Evolutionary conservation across 805 yeast species (phyloP), one percentile per base, ranked within the genome.

Genomic region (Metschnikowia koreensis): DNA sequence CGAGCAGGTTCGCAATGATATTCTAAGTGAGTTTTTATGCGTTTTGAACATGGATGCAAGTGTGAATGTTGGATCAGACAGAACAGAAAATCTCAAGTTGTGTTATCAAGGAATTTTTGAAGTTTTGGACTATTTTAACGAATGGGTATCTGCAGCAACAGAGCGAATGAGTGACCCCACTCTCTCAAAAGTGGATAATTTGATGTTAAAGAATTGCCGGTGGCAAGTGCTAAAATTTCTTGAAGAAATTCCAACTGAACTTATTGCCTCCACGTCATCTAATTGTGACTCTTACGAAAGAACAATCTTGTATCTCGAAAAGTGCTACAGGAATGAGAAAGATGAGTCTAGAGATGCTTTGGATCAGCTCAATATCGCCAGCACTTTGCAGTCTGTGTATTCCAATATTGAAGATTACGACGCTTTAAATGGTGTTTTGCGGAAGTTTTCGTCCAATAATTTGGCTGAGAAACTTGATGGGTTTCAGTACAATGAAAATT

Each of bases 381-480:
- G 72, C 1, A 76, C 83, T 6, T 67, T 94, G n/a, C 90, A 89
- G 60, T 77, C 79, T 28, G 87, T 92, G 73, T 94, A 94, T 66
- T 86, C 96, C 7, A 86, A 82, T 51, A 82, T 94, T 45, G 93
- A 90, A 60, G 99, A 96, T 62, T 78, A 85, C 37, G 99, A 94
- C 71, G 84, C 97, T 0, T 74, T 94, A 33, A 92, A 88, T 63
- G 99, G 99, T 22, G 82, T 89, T 5, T 70, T 92, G 51, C 83
- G 88, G 53, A 79, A 79, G 53, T 86, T 89, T 59, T 83, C 96
- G 0, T 79, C 86, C 0, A 81, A 82, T 39, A 81, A 83, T 56
- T 69, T 90, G 41, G 79, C 81, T n/a, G 92, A 91, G 54, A 88
- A 89, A 63, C 78, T 92, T 27, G 74, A 84, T 7, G 89, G 89